Evolutionary conservation across 805 yeast species (phyloP).

Genomic region (Allodekkera sacchari): DNA sequence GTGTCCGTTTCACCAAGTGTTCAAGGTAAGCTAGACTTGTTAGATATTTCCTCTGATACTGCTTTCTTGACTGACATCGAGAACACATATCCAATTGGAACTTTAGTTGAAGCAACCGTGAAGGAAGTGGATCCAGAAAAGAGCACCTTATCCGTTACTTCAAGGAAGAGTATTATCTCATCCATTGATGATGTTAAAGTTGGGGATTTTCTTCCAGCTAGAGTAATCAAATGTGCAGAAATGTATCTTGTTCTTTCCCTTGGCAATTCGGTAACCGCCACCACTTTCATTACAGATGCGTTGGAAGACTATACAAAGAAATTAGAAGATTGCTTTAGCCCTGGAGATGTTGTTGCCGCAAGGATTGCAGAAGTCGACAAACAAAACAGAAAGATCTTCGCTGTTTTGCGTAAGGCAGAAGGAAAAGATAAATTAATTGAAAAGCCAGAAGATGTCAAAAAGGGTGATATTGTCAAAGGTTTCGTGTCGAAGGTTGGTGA

Average conservation of each 20-base stretch:
- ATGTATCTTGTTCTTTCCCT: constrained; percentile 60
- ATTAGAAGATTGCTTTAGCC: constrained; percentile 39
- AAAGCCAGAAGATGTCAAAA: constrained; percentile 43
- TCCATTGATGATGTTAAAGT: constrained; percentile 42
- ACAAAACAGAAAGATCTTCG: constrained; percentile 45
- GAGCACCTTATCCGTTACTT: constrained; percentile 27
- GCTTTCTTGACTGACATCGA: constrained; percentile 40
- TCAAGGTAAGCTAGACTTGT: constrained; percentile 55
- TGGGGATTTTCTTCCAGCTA: constrained; percentile 53
- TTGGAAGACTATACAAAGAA: constrained; percentile 54
- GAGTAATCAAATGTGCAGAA: constrained; percentile 49
- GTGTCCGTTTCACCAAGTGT: constrained; percentile 61
- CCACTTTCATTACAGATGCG: constrained; percentile 71
- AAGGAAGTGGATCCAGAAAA: constrained; percentile 45
- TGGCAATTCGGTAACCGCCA: constrained; percentile 53
- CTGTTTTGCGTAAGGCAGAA: constrained; percentile 48
- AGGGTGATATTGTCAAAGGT: constrained; percentile 76
- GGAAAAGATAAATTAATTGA: constrained; percentile 43
- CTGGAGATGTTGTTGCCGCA: constrained; percentile 51
- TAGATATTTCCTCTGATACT: constrained; percentile 55
- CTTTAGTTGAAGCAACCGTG: constrained; percentile 55
- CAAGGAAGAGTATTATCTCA: constrained; percentile 34
- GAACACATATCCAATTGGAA: constrained; percentile 60
- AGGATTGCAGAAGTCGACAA: constrained; percentile 40
- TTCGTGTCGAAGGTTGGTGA: constrained; percentile 67